Conservation (phyloP, 73 alveolate species). For the Tetrahymena borealis region DNA sequence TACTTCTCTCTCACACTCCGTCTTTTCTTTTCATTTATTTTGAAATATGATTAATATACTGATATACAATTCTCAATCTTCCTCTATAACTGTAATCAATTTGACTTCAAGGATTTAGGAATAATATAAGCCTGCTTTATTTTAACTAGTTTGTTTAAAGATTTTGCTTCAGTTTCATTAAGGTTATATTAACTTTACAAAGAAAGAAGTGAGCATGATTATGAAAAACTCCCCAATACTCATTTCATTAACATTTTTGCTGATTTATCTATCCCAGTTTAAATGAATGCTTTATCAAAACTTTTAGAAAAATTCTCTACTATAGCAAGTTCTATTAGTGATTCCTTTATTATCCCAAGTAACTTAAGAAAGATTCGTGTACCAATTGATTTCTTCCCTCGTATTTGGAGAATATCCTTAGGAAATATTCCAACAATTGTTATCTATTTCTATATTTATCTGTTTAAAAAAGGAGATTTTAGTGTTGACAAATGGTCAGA, state of each 20-base stretch:
- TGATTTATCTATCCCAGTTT: not conserved
- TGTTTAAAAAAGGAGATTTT: not conserved
- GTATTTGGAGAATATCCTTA: not conserved
- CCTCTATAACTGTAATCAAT: not conserved
- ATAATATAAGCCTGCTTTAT: not conserved
- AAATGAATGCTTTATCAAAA: not conserved
- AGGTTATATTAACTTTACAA: not conserved
- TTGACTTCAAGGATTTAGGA: not conserved
- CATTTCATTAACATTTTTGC: not conserved
- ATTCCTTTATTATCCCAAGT: too few species aligned
- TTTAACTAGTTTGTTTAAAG: not conserved
- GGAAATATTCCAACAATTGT: not conserved
- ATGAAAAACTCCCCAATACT: not conserved
- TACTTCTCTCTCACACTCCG: not conserved
- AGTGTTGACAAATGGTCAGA: not conserved
- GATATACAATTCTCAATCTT: not conserved
- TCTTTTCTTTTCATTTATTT: not conserved
- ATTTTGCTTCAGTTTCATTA: not conserved
- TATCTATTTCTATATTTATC: not conserved
- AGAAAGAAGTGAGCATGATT: not conserved
- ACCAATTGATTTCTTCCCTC: not conserved
- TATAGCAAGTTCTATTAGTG: not conserved
- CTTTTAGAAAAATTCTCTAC: not conserved
- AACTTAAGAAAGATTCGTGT: too few species aligned
- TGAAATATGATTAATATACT: not conserved